Evolutionary conservation across 345 rosid species (phyloP), one percentile per base, ranked within the genome.

Genomic region (Eucalyptus pumila): DNA sequence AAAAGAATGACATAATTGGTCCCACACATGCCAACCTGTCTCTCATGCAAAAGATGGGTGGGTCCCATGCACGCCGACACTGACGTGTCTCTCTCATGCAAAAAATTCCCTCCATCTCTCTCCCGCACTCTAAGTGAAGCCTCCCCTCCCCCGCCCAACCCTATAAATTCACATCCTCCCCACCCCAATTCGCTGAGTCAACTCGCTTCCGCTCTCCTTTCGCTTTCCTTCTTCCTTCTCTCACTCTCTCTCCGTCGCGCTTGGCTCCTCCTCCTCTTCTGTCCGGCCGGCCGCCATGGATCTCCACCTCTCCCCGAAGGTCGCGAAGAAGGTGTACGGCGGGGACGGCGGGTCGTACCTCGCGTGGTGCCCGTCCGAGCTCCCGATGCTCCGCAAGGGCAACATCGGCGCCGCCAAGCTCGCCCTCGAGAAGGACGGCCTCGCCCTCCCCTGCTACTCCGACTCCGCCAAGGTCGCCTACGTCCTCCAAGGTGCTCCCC

Each of bases 381-480:
- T 97, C 13, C 95, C 98, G 0, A 96, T 97, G 99, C 92, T 96
- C 37, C 89, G 91, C 34, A 15, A 92, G 51, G 99, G 96, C 2
- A 96, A 96, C 93, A 96, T 97, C 37, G 99, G 98, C 21, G 99
- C 99, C 12, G 95, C 98, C 45, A 97, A 95, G 90, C 97, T 97
- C 52, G 92, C 93, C 83, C 99, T 97, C 7, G 94, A 94, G 91
- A 96, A 95, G 93, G 40, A 93, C 88, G 99, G 99, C 83, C 91
- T 97, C 54, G 98, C 97, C 87, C 95, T 96, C 81, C 99, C 99
- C 91, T 92, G 95, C 14, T 97, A 96, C 94, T 95, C 96, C 87
- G 99, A 97, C 90, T 97, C 99, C 32, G 90, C 96, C 17, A 96
- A 94, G 93, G 98, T 97, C 83, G 98, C 99, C 85, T 96, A 97